phyloP scores from a whole-genome alignment of 129 eudicot genomes.

The Logfia minima region DNA sequence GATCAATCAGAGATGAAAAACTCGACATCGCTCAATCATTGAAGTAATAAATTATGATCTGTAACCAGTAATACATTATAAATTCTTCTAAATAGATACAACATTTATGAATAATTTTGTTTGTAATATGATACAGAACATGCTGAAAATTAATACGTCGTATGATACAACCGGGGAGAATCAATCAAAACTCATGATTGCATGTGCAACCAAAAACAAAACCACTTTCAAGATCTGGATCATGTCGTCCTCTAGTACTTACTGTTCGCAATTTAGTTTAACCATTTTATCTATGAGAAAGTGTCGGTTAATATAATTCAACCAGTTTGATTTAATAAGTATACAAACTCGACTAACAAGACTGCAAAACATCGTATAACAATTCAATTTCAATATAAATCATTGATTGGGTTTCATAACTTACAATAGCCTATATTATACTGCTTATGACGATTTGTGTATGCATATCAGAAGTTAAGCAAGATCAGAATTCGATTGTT shows the following conservation, averaged over 20 bases:
- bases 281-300: no score
- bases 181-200: not conserved
- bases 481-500: slow-evolving; percentile 19
- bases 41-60: not conserved
- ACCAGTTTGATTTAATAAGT: no score
- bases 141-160: slow-evolving; percentile 1
- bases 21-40: slow-evolving; percentile 28
- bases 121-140: slow-evolving; percentile 3
- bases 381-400: not conserved
- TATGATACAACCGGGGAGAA: not conserved
- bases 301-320: not conserved
- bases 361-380: not conserved
- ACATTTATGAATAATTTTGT: not conserved
- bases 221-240: slow-evolving; percentile 19
- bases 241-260: not conserved
- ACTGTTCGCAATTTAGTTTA: not conserved
- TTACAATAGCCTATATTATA: slow-evolving; percentile 12
- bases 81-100: not conserved
- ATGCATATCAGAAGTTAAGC: not conserved
- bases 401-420: not conserved
- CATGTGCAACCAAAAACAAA: slow-evolving; percentile 11
- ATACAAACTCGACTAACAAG: no score
- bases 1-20: slow-evolving; percentile 5
- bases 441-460: not conserved
- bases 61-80: not conserved